A percentile compares a stretch with the other conserved stretches of the same genome.
These are phyloP conservation scores for Sechiopsis laciniata DNA, from an alignment of 306 rosid species.

Conservation along the genomic window DNA sequence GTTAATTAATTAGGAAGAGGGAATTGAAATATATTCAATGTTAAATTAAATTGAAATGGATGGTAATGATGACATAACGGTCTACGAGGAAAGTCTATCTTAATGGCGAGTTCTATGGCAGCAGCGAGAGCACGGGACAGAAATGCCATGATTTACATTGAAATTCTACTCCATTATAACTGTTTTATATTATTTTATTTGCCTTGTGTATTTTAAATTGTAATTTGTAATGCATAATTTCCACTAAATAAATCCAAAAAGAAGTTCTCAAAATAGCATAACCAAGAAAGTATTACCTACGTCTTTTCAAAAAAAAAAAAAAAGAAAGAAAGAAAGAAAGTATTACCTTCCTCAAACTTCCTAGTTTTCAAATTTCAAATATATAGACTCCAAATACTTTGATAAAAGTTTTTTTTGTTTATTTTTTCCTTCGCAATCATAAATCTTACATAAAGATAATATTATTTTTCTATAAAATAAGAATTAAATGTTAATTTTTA, in stretches of 20 bases:
- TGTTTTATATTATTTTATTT: background rate
- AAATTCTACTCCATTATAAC: background rate
- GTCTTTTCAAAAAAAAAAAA: too few relatives aligned
- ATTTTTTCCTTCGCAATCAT: too few relatives aligned
- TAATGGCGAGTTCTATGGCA: background rate
- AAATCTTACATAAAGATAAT: too few relatives aligned
- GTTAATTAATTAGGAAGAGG: background rate
- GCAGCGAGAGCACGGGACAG: slow-evolving; percentile 17
- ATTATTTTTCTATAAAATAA: too few relatives aligned
- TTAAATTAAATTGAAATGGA: too few relatives aligned
- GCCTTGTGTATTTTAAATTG: background rate
- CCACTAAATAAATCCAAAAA: slow-evolving; percentile 1
- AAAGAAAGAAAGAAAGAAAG: too few relatives aligned
- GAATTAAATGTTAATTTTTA: too few relatives aligned
- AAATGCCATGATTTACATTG: slow-evolving; percentile 14
- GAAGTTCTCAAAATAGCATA: background rate
- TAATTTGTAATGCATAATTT: background rate
- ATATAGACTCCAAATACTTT: too few relatives aligned
- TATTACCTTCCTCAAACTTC: too few relatives aligned
- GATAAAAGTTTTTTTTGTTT: too few relatives aligned
- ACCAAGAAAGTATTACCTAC: background rate
- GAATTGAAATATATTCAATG: background rate
- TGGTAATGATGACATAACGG: background rate
- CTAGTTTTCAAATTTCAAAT: too few relatives aligned
- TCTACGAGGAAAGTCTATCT: background rate